Evolutionary conservation across 768 basidiomycete genomes (phyloP).

Genomic region (Terana coerulea): DNA sequence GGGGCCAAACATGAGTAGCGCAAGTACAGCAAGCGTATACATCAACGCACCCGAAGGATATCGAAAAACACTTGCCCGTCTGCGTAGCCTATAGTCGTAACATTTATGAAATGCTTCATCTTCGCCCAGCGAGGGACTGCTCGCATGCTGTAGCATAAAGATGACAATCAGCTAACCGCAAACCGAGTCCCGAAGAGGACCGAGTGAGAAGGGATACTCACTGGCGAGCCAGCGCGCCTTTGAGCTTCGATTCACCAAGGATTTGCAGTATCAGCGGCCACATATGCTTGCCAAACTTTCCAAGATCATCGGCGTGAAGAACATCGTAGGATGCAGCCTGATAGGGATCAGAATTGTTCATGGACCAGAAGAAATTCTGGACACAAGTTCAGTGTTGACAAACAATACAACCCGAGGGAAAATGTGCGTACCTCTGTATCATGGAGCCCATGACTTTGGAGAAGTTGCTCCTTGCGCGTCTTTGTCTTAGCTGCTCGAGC

Average conservation of each 20-base stretch:
- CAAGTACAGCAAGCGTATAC: no score
- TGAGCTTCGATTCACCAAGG: no score
- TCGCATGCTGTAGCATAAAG: not conserved
- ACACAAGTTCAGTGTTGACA: no score
- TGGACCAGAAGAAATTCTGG: not conserved
- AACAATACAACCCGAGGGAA: not conserved
- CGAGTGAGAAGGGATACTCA: no score
- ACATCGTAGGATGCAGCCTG: not conserved
- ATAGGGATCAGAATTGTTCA: not conserved
- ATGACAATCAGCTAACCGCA: no score
- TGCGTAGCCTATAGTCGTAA: not conserved
- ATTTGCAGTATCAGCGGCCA: not conserved
- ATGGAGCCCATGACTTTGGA: not conserved
- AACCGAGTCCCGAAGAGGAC: no score
- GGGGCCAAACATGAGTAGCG: no score
- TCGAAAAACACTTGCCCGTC: not conserved
- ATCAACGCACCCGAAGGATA: not conserved
- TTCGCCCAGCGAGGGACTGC: not conserved
- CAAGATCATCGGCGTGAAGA: not conserved
- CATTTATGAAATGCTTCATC: not conserved
- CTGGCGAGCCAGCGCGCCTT: no score
- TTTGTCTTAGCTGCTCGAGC: not conserved
- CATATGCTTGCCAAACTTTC: not conserved
- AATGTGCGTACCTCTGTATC: not conserved
- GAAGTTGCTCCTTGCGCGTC: not conserved